Evolutionary conservation across 2,329 filamentous ascomycete genomes (phyloP), one percentile per base, ranked within the genome.

Genomic region (Aureobasidium sp.): DNA sequence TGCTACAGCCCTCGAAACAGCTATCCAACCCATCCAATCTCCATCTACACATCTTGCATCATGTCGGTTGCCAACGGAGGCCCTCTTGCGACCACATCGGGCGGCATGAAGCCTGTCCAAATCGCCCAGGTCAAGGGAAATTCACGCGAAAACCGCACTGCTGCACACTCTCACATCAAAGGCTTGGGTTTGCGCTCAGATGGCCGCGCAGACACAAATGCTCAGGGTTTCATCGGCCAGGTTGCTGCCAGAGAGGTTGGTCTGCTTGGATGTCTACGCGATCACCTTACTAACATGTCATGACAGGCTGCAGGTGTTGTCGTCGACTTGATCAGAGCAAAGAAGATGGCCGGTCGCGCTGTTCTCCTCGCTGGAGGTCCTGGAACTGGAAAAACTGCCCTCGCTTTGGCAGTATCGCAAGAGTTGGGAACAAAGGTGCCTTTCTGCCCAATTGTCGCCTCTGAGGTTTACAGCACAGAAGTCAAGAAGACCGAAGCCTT

Each of bases 401-500:
- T 99, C 66, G 94, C 94, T 53, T 84, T 97, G 65, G 94, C 94
- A 53, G 90, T 99, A 69, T 96, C 91, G 75, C 94, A 97, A 78
- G 94, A 99, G 76, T 82, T 99, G 67, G 94, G 94, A 69, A 97
- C 92, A 55, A 97, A 97, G 80, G 96, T 99, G 63, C 94, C 94
- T 7, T 99, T 99, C 75, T 97, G 94, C 76, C 92, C 93, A 43
- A 97, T 99, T 73, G 94, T 97, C 59, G 94, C 92, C 69, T 97
- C 92, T 80, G 94, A 99, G 77, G 89, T 99, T 71, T 99, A 97
- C 79, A 96, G 91, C 69, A 88, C 93, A 50, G 94, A 99, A 77
- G 92, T 99, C 66, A 99, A 99, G 85, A 99, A 99, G 85, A 99
- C 94, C 55, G 94, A 99, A 77, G 89, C 96, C 68, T 80, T 99